phyloP scores from a whole-genome alignment of 768 basidiomycete genomes.

The Dendrothele bispora region DNA sequence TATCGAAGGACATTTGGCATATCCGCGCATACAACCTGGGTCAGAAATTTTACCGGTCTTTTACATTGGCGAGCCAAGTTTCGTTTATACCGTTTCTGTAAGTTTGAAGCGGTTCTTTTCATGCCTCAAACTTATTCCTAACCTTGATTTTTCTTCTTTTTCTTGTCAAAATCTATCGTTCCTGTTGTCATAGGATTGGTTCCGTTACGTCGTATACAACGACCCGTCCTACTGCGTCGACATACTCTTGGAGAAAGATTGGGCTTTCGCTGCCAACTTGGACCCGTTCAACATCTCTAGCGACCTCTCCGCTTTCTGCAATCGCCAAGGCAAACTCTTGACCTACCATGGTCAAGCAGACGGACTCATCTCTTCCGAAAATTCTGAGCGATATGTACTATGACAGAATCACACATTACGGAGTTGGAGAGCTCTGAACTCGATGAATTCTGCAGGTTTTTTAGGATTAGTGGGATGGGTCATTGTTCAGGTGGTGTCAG shows the following conservation, averaged over 20 bases:
- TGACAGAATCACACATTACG: conserved; percentile 16
- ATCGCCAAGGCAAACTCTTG: conserved; percentile 18
- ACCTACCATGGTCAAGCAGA: conserved; percentile 17
- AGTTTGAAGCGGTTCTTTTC: too few relatives aligned
- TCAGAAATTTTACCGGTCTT: too few relatives aligned
- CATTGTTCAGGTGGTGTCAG: conserved; percentile 18
- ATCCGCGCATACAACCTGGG: too few relatives aligned
- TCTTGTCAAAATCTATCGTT: too few relatives aligned
- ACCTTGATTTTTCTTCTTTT: too few relatives aligned
- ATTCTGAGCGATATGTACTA: conserved; percentile 15
- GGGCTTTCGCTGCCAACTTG: not conserved
- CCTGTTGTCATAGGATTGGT: conserved; percentile 11
- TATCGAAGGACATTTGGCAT: too few relatives aligned
- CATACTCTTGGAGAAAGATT: conserved; percentile 3
- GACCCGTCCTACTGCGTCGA: not conserved
- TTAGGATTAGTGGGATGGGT: conserved; percentile 19
- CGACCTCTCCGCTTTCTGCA: conserved; percentile 12
- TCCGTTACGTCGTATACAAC: conserved; percentile 7
- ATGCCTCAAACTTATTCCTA: not conserved
- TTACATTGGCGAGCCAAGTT: too few relatives aligned
- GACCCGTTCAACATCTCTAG: conserved; percentile 8
- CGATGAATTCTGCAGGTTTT: conserved; percentile 23
- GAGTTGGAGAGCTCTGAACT: conserved; percentile 8
- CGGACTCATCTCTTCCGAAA: conserved; percentile 16
- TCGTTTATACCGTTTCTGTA: too few relatives aligned